Evolutionary conservation across 495 filamentous ascomycete genomes (phyloP), one percentile per base, ranked within the genome.

Genomic region (Aspergillus affinis): DNA sequence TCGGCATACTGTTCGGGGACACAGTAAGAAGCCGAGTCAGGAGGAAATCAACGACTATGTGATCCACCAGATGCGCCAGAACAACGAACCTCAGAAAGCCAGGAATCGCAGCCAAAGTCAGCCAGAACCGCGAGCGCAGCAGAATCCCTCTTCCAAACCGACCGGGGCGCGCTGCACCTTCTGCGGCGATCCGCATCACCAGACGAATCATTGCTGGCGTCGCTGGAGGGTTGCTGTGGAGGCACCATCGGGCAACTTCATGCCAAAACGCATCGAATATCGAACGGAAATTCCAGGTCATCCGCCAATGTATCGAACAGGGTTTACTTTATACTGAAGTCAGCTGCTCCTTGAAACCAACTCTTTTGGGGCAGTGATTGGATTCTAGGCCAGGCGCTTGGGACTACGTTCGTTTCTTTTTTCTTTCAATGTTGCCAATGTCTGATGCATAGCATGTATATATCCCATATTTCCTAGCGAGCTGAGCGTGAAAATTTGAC

Each of bases 41-140:
- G 70, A 70, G 47, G 65, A 72, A 54, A 72, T 72, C 55, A 72
- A 72, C 56, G 65, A 70, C 44, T 72, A 67, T 45, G 70, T 72
- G 13, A 59, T 72, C 6, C 63, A 63, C 6, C 67, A 72, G 53
- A 72, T 72, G 71, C 66, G 62, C 13, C 62, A 60, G 30, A 69
- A 72, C 46, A 54, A 69, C 29, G 67, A 68, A 48, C 52, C 57
- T 19, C 64, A 61, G 10, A 66, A 60, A 19, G 29, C 29, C 4
- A 56, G 64, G 57, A 70, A 68, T 54, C 50, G 64, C 41, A 70
- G 68, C 49, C 64, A 72, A 45, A 70, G 68, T 47, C 64, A 72
- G 45, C 68, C 68, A 12, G 65, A 64, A 19, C 60, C 55, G 27
- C 56, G 53, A 41, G 46, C 51, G 17, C 50, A 13, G 20, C 50